Evolutionary conservation across 495 filamentous ascomycete species (phyloP).

Genomic region (Cercophora samala): DNA sequence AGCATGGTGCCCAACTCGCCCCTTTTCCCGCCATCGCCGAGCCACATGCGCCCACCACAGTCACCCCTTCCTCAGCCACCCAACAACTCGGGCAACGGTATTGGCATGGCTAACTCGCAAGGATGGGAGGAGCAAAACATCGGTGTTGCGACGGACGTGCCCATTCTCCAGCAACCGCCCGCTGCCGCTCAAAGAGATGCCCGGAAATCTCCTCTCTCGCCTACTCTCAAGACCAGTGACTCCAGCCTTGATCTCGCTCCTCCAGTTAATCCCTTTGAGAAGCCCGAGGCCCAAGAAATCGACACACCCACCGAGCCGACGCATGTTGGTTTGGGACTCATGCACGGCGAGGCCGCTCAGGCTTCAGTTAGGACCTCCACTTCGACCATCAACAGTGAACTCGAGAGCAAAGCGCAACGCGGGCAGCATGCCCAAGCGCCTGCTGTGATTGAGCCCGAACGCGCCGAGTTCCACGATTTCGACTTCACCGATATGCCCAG

Average conservation of each 20-base stretch:
- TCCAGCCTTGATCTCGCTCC: conserved; percentile 26
- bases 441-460: conserved; percentile 23
- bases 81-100: conserved; percentile 1
- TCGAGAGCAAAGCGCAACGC: conserved; percentile 10
- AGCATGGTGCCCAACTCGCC: conserved; percentile 25
- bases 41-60: conserved; percentile 20
- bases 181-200: conserved; percentile 30
- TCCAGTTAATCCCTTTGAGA: conserved; percentile 20
- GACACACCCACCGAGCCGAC: conserved; percentile 18
- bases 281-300: conserved; percentile 21
- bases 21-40: conserved; percentile 25
- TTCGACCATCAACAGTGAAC: conserved; percentile 14
- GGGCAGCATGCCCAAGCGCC: conserved; percentile 8
- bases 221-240: conserved; percentile 24
- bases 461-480: conserved; percentile 33
- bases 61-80: conserved; percentile 15
- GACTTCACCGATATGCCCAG: conserved; percentile 21
- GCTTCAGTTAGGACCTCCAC: conserved; percentile 23
- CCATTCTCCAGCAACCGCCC: conserved; percentile 39
- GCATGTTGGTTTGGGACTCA: conserved; percentile 25
- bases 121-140: conserved; percentile 25
- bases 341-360: conserved; percentile 19
- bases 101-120: neutral
- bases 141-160: conserved; percentile 18
- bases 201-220: conserved; percentile 21